Base-by-base conservation (phyloP, 257 asterid genomes). In the Echites panduratus region DNA sequence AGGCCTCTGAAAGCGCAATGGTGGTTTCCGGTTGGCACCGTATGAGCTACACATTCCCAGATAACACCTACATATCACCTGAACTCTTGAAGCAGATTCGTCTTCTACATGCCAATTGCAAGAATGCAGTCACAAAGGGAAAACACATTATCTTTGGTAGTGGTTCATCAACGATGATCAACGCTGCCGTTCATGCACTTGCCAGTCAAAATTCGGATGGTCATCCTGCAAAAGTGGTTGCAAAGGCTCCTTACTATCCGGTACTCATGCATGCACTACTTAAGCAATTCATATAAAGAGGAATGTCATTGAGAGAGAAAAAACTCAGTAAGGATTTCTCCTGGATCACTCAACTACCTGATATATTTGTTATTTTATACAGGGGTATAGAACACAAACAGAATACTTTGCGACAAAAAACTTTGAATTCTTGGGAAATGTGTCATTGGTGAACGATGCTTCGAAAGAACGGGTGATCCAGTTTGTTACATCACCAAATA, bases 21-120 rank as follows among this genome's bases (percentile, higher is more conserved):
- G 14, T 89, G 4, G 48, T 89, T 5, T 44, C 93, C 35, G 97
- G 96, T 7, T 91, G 97, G 96, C 97, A 89, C 75, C 76, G 97
- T 73, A 89, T 92, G 98, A 82, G 96, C 73, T 90, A 92, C 69
- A 0, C 0, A 0, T 92, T 75, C 26, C 4, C 70, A 5, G 86
- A 79, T 48, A 4, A 38, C 0, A 26, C 87, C 12, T 6, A 0
- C 63, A 49, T 83, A 75, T 92, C 96, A 13, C 66, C 69, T 9
- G 79, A 83, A 67, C 93, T 92, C 17, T 82, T 75, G 5, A 65
- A 62, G 8, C 82, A 71, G 67, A 84, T 92, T 13, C 84, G 85
- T 14, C 70, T 40, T 49, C 59, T 88, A 12, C 96, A 92, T 64
- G 52, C 54, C 16, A 22, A 78, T 2, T 84, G 87, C 69, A 80